Base-by-base conservation (phyloP, 2,329 filamentous ascomycete genomes). In the Ceratocystis ficicola region DNA sequence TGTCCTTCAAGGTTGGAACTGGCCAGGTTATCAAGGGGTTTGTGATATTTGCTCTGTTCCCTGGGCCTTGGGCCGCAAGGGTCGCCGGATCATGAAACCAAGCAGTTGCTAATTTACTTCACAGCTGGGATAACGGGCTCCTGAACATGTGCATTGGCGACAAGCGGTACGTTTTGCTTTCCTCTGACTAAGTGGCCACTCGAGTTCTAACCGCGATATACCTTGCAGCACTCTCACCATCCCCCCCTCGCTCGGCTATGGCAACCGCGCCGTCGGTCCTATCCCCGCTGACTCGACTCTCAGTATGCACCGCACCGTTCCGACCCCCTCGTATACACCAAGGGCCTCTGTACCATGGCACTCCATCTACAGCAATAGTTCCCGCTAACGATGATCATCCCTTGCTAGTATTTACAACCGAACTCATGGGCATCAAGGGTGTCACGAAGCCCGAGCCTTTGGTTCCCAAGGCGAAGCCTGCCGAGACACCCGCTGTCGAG, bases 141-240 rank as follows among this genome's bases (percentile, higher is more conserved):
- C 72, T 94, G 65, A 89, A 89, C 73, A 96, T 97, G 92, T 97
- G 94, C 77, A 88, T 95, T 71, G 93, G 94, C 69, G 93, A 97
- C 81, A 93, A 92, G 81, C 84, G 82, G 81, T 79, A 71, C 76
- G 76, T 7, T 50, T 2, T 20, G 46, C 46, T 22, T 12, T 4
- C 17, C 17, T 50, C 7, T 50, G 46, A 5, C 17, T 0, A 17
- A 52, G 5, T 28, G 28, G 1, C 20, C 3, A 25, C 48, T 17
- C 15, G 15, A 30, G 17, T n/a, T 25, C 52, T 59, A 68, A 44
- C 41, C 32, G 44, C 48, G 25, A 28, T 61, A 59, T 62, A 70
- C 72, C 71, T 60, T 65, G 7, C 68, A 83, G 88, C 71, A 93
- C 84, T 65, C 78, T 99, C 75, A 96, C 87, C 22, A 94, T 99